Percentiles rank a stretch among this genome's conserved stretches.
phyloP scores from a whole-genome alignment of 768 basidiomycete species.

The Paxillus ammoniavirescens region DNA sequence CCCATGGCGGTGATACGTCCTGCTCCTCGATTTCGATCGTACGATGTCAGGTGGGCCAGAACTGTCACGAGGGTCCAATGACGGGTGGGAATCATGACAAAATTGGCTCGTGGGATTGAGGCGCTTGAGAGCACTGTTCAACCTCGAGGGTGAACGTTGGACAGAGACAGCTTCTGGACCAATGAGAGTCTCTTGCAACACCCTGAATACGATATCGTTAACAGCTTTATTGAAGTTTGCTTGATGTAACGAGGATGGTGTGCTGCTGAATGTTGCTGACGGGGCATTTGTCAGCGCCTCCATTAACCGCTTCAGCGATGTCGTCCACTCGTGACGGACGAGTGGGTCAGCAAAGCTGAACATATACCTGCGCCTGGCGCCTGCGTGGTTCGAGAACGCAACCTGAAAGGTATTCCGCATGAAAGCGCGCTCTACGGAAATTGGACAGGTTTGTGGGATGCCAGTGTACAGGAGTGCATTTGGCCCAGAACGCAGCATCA shows the following conservation, averaged over 20 bases:
- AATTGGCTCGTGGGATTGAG: constrained; percentile 16
- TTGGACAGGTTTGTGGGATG: constrained; percentile 72
- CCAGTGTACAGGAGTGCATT: constrained; percentile 83
- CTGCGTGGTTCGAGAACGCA: constrained; percentile 70
- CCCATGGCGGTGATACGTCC: constrained; percentile 61
- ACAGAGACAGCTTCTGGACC: constrained; percentile 29
- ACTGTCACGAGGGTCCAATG: constrained; percentile 23
- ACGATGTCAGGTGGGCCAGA: constrained; percentile 38
- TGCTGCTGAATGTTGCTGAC: constrained; percentile 28
- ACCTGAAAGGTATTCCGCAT: constrained; percentile 97
- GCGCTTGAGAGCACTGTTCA: constrained; percentile 36
- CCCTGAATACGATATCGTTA: constrained; percentile 73
- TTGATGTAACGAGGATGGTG: constrained; percentile 37
- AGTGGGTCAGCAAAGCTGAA: constrained; percentile 86
- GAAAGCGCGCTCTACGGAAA: constrained; percentile 87
- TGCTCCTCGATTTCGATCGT: constrained; percentile 71
- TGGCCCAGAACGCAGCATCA: constrained; percentile 79
- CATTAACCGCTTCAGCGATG: constrained; percentile 65
- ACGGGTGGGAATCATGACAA: constrained; percentile 23
- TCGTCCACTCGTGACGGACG: constrained; percentile 71
- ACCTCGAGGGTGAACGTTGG: constrained; percentile 24
- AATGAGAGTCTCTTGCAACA: constrained; percentile 83
- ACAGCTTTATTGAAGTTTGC: constrained; percentile 61
- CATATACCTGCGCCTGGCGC: constrained; percentile 84
- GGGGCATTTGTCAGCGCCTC: constrained; percentile 41